Evolutionary conservation across 441 rosid species (phyloP).

Genomic region (Gossypium laxum): DNA sequence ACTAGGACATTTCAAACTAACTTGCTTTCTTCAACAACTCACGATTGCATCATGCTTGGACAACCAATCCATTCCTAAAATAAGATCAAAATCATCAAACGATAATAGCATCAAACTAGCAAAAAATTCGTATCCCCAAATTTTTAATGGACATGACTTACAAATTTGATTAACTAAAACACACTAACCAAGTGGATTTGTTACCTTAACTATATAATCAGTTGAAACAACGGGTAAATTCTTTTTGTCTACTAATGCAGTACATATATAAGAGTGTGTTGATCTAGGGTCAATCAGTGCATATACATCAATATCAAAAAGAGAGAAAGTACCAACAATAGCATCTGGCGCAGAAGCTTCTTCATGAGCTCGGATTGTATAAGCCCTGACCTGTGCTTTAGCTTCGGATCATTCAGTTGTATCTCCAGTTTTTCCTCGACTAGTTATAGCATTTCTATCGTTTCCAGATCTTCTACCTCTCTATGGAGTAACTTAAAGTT

Average conservation of each 20-base stretch:
- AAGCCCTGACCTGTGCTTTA: too few species aligned
- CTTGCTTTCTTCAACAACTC: background rate
- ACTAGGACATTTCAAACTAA: background rate
- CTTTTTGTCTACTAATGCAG: background rate
- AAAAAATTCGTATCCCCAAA: background rate
- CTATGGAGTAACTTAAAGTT: too few species aligned
- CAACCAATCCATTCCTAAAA: background rate
- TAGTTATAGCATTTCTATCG: too few species aligned
- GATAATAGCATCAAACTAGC: background rate
- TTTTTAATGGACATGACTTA: background rate
- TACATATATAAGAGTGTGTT: too few species aligned
- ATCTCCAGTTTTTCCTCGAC: too few species aligned
- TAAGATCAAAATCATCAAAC: background rate
- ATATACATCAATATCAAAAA: too few species aligned
- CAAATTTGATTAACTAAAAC: background rate
- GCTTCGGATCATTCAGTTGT: too few species aligned
- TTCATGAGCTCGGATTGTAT: too few species aligned
- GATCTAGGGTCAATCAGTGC: too few species aligned
- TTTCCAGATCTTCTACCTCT: too few species aligned
- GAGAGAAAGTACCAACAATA: too few species aligned
- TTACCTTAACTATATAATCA: background rate
- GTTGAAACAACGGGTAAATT: background rate
- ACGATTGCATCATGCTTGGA: background rate
- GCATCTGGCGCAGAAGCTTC: too few species aligned
- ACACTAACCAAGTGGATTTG: background rate